Evolutionary conservation across 306 rosid species (phyloP), one percentile per base, ranked within the genome.

Genomic region (Canavalia gladiata): DNA sequence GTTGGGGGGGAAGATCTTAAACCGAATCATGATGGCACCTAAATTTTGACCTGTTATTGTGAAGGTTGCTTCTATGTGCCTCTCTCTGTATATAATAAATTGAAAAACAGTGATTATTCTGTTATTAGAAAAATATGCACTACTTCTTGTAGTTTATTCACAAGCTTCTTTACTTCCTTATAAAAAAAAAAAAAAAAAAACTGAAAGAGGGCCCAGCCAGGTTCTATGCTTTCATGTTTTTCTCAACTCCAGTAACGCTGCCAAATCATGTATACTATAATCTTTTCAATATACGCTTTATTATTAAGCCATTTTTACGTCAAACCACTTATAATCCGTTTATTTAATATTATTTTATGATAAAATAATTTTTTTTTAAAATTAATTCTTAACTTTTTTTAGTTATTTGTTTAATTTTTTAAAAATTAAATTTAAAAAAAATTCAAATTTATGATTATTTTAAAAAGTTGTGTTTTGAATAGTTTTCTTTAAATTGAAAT

Each of bases 41-140:
- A 71, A 62, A 31, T n/a, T 68, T 75, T 79, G 73, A 72, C 59
- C 47, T 29, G 31, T 5, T 56, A 8, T 42, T 37, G 60, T 35
- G 60, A 7, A 9, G 67, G 75, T 63, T 29, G 31, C 55, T 72
- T 18, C 25, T 18, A 18, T 18, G 25, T 18, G 25, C 25, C 3
- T 83, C 73, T 18, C 7, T 0, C 4, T 52, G 34, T 9, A 18
- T 29, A 70, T 34, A 18, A 70, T 6, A n/a, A 25, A 43, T 55
- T 11, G 43, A 49, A 6, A 51, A 67, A 13, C 41, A 28, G 31
- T 84, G 41, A 55, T 46, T 49, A 63, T 65, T 65, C 1, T 42
- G 45, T 37, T 10, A 33, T 71, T 41, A 12, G 41, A 39, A 65
- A 25, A 18, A 18, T 18, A 2, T 76, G 56, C 6, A 31, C 31